A percentile compares a stretch with the other conserved stretches of the same genome.
Evolutionary conservation across 495 filamentous ascomycete species (phyloP).

Genomic region (Saxispiralis lemnorum): DNA sequence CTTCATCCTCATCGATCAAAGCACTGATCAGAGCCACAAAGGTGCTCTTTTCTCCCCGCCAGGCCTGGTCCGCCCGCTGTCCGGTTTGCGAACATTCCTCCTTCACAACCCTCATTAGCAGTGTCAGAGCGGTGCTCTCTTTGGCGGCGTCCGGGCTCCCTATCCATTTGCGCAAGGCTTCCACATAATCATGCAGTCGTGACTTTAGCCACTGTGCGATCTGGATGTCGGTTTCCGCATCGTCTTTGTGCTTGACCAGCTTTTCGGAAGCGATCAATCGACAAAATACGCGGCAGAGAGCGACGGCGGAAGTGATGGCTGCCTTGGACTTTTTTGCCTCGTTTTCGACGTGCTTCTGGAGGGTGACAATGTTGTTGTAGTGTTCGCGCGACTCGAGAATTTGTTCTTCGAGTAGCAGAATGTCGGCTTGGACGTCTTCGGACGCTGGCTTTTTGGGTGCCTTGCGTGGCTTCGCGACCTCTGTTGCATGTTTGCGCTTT

Average conservation of each 20-base stretch:
- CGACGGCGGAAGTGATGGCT: conserved; percentile 45
- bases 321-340: conserved; percentile 26
- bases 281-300: conserved; percentile 79
- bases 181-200: conserved; percentile 45
- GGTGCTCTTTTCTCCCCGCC: conserved; percentile 34
- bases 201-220: conserved; percentile 66
- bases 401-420: conserved; percentile 54
- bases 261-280: conserved; percentile 61
- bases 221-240: conserved; percentile 52
- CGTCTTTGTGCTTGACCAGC: conserved; percentile 42
- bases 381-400: conserved; percentile 69
- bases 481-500: conserved; percentile 29
- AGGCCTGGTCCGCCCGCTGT: conserved; percentile 42
- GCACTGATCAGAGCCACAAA: conserved; percentile 45
- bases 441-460: conserved; percentile 25
- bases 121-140: conserved; percentile 45
- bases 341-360: conserved; percentile 43
- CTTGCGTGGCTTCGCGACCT: conserved; percentile 15
- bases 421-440: conserved; percentile 31
- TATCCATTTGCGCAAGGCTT: conserved; percentile 14
- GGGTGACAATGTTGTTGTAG: conserved; percentile 76
- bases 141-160: conserved; percentile 11
- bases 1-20: conserved; percentile 39
- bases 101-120: conserved; percentile 72
- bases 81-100: conserved; percentile 48